Conservation (phyloP, 345 rosid species). For the Hypericum perforatum region DNA sequence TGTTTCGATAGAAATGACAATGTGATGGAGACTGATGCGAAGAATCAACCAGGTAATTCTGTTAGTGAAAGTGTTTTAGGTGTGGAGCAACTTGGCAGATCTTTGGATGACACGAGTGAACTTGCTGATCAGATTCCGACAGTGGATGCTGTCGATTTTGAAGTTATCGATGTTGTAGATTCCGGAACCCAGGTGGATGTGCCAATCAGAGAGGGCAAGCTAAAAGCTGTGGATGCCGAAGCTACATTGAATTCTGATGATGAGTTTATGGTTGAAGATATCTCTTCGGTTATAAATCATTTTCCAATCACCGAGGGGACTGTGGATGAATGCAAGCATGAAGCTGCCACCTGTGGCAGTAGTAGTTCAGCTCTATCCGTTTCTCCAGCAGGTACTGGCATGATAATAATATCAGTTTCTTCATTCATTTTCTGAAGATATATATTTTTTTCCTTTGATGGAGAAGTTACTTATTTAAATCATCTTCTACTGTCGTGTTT, state of each 20-base stretch:
- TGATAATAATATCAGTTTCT: too few relatives aligned
- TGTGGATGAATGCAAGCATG: constrained; percentile 1
- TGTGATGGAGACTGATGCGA: too few relatives aligned
- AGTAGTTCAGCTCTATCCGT: neutral
- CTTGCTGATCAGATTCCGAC: too few relatives aligned
- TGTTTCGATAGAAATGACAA: too few relatives aligned
- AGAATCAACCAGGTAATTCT: too few relatives aligned
- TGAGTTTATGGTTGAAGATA: neutral
- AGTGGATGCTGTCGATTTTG: neutral
- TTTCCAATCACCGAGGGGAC: neutral
- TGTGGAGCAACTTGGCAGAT: too few relatives aligned
- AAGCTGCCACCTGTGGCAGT: neutral
- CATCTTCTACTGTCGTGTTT: neutral
- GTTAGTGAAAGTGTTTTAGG: too few relatives aligned
- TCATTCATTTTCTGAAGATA: neutral
- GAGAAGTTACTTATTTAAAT: neutral
- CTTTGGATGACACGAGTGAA: too few relatives aligned
- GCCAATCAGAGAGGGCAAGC: neutral
- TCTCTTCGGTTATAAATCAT: neutral
- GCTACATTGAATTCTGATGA: neutral
- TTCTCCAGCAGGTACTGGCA: constrained; percentile 1
- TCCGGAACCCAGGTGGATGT: neutral
- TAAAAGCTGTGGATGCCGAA: neutral
- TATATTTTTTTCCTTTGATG: neutral
- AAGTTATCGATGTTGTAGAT: neutral